A percentile compares a stretch with the other conserved stretches of the same genome.
These are phyloP conservation scores for Sherardia arvensis DNA, from an alignment of 257 asterid species.

Conservation along the genomic window DNA sequence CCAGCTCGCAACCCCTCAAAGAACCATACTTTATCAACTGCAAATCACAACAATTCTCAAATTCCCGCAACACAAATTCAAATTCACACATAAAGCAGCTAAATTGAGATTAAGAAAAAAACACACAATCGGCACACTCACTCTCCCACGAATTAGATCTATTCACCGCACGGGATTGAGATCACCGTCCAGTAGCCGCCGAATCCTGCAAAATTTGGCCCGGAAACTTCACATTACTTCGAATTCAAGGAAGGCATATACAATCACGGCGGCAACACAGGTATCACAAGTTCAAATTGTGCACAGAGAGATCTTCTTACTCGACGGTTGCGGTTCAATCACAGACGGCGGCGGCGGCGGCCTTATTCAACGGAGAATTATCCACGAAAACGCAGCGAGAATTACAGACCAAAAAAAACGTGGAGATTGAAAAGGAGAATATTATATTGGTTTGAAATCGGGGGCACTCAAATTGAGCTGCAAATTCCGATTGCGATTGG, in stretches of 20 bases:
- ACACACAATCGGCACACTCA: conserved; percentile 19
- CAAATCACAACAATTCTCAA: conserved; percentile 22
- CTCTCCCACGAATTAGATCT: conserved; percentile 42
- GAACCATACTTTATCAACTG: conserved; percentile 34
- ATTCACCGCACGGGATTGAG: conserved; percentile 23
- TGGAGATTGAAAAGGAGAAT: not conserved
- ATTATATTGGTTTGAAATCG: not conserved
- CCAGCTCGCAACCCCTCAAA: conserved; percentile 16
- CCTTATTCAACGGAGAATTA: conserved; percentile 6
- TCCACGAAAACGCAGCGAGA: not conserved
- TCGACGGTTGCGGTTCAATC: not conserved
- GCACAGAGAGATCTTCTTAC: conserved; percentile 6
- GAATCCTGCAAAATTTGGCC: conserved; percentile 23
- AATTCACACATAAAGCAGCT: conserved; percentile 1
- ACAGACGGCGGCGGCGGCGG: not conserved
- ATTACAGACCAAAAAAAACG: not conserved
- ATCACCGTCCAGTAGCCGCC: conserved; percentile 35
- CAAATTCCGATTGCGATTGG: not conserved
- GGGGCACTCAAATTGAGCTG: conserved; percentile 1
- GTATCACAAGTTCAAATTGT: not conserved
- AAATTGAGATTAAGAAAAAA: not conserved
- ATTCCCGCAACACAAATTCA: conserved; percentile 18
- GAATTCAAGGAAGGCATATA: conserved; percentile 34
- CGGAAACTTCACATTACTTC: conserved; percentile 39
- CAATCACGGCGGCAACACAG: conserved; percentile 10